These are phyloP conservation scores for Magnaporthiopsis poae DNA, from an alignment of 2,329 filamentous ascomycete species.

Conservation along the genomic window DNA sequence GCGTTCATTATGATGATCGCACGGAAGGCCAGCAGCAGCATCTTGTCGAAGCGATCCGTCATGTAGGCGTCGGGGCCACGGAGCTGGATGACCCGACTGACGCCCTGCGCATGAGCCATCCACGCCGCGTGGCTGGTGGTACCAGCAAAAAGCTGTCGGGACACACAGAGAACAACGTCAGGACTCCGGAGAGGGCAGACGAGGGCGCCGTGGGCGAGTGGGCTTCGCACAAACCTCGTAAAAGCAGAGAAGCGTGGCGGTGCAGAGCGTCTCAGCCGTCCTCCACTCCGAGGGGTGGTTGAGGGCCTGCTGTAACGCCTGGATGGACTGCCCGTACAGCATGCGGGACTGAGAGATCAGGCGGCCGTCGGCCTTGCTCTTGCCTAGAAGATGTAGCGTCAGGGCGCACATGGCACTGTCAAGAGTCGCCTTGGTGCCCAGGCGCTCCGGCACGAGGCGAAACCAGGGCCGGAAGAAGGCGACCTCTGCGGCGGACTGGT, in stretches of 20 bases:
- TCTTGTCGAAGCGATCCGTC: slow-evolving; percentile 25
- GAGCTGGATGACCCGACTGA: slow-evolving; percentile 28
- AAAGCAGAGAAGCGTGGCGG: slow-evolving; percentile 30
- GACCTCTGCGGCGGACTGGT: slow-evolving; percentile 8
- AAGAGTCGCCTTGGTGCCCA: slow-evolving; percentile 26
- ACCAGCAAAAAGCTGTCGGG: slow-evolving; percentile 30
- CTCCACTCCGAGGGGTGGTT: slow-evolving; percentile 29
- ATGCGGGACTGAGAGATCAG: slow-evolving; percentile 21
- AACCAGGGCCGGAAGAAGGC: slow-evolving; percentile 18
- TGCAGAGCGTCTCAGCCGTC: slow-evolving; percentile 30
- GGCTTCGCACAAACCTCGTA: slow-evolving; percentile 24
- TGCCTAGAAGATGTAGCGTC: slow-evolving; percentile 28
- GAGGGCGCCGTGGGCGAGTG: neutral
- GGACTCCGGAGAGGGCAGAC: neutral
- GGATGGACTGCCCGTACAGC: slow-evolving; percentile 29
- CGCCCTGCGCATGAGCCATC: slow-evolving; percentile 30
- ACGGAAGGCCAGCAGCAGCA: slow-evolving; percentile 28
- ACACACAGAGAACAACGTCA: neutral
- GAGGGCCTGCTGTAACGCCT: slow-evolving; percentile 25
- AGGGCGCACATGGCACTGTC: slow-evolving; percentile 30
- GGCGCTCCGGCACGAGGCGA: slow-evolving; percentile 16
- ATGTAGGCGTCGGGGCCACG: slow-evolving; percentile 26
- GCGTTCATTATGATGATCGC: slow-evolving; percentile 29
- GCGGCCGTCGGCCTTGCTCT: slow-evolving; percentile 20
- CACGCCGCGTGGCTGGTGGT: slow-evolving; percentile 26